These are phyloP conservation scores for Geum urbanum DNA, from an alignment of 306 rosid genomes.

Conservation along the genomic window DNA sequence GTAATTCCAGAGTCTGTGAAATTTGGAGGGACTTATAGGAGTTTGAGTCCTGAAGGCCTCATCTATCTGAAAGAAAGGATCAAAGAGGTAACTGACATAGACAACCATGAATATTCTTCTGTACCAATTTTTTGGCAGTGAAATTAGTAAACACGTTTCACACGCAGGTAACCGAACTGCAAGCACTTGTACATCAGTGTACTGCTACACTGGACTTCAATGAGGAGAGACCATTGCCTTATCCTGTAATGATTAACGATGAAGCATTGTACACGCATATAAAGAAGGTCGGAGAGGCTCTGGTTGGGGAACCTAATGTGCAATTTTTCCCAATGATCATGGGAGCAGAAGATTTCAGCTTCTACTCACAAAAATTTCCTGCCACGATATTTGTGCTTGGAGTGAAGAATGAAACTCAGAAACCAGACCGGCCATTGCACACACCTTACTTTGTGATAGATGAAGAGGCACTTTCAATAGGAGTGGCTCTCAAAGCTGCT, in stretches of 20 bases:
- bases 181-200: slow-evolving; percentile 41
- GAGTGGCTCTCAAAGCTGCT: slow-evolving; percentile 50
- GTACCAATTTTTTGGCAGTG: not conserved
- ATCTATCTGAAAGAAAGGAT: slow-evolving; percentile 32
- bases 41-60: slow-evolving; percentile 33
- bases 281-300: slow-evolving; percentile 42
- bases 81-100: slow-evolving; percentile 34
- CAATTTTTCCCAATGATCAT: slow-evolving; percentile 21
- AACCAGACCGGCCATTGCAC: slow-evolving; percentile 29
- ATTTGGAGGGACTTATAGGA: slow-evolving; percentile 37
- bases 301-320: slow-evolving; percentile 42
- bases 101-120: too few species aligned
- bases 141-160: not conserved
- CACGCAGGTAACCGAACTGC: slow-evolving; percentile 35
- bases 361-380: slow-evolving; percentile 36
- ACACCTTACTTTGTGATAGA: slow-evolving; percentile 40
- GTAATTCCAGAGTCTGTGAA: slow-evolving; percentile 32
- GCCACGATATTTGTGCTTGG: slow-evolving; percentile 42
- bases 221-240: slow-evolving; percentile 31
- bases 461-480: slow-evolving; percentile 46
- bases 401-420: slow-evolving; percentile 29
- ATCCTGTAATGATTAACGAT: slow-evolving; percentile 42
- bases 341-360: slow-evolving; percentile 58
- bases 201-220: slow-evolving; percentile 41
- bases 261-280: slow-evolving; percentile 35